Base-by-base conservation (phyloP, 805 yeast genomes). In the Metschnikowia baotianmanensis region DNA sequence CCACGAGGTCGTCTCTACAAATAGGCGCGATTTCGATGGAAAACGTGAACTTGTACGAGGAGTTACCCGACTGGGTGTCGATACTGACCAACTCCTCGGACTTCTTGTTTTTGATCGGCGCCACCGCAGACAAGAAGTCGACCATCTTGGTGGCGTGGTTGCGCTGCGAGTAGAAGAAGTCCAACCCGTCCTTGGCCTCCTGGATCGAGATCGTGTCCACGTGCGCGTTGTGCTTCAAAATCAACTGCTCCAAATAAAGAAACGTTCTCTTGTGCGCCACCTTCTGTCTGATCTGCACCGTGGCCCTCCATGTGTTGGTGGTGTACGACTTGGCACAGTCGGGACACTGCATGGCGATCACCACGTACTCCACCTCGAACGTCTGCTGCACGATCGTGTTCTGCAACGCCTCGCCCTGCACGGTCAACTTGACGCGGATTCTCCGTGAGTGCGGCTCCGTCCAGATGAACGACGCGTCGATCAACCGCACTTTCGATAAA, bases 391-490 rank as follows among this genome's bases (percentile, higher is more conserved):
- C 80, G 50, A 91, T 85, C 19, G 96, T 87, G 58, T 87, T 88
- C 21, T 83, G 74, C 78, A 89, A 82, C 18, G 96, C 97, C 63
- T 93, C 99, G 51, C 97, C 97, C 65, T 91, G 98, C 22, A 93
- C 96, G 0, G 97, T 88, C 40, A 93, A 67, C 58, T 90, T 89
- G 48, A 95, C 80, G 63, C 89, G 81, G 46, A 91, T 80, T 72
- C 99, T 83, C 65, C 99, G 78, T 20, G 97, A 89, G 64, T 93
- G 99, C 3, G 99, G 99, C 69, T 93, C 99, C 1, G 99, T 93
- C 99, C 99, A 93, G 47, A 95, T 80, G 56, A 90, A 93, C 5
- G 90, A 78, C 2, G 99, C 99, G 67, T 93, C 98, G 30, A 88
- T 80, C 45, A 93, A 71, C 54, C 96, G 73, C 33, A 89, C 93